Evolutionary conservation across 352 stramenopile species (phyloP).

Genomic region (Pythium pyrilobum): DNA sequence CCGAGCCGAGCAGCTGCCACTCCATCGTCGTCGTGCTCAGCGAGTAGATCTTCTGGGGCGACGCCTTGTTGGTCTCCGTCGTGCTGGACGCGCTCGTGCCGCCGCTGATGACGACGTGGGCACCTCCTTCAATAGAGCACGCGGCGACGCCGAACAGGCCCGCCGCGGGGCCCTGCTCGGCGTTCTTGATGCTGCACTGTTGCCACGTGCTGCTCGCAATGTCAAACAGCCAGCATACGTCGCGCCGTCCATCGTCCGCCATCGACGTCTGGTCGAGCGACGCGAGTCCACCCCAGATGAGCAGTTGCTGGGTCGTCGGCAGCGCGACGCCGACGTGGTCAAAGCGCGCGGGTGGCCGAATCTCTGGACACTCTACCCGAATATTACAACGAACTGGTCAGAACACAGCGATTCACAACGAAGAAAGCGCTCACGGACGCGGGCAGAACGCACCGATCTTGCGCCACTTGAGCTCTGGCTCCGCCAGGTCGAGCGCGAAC

Average conservation of each 20-base stretch:
- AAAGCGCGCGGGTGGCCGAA: constrained; percentile 25
- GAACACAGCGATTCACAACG: too few species aligned
- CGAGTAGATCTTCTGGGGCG: constrained; percentile 45
- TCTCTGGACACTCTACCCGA: constrained; percentile 10
- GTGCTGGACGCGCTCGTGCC: constrained; percentile 34
- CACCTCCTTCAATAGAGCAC: constrained; percentile 36
- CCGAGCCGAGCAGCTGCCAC: constrained; percentile 45
- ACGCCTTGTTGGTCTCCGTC: constrained; percentile 6
- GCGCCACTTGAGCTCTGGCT: constrained; percentile 34
- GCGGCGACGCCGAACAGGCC: constrained; percentile 43
- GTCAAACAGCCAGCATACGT: constrained; percentile 50
- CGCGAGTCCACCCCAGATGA: constrained; percentile 56
- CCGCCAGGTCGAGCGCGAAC: constrained; percentile 50
- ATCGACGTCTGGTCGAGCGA: constrained; percentile 23
- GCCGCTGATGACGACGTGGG: constrained; percentile 55
- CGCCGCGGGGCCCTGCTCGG: constrained; percentile 24
- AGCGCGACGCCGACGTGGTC: constrained; percentile 59
- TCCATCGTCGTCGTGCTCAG: constrained; percentile 38
- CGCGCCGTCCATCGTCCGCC: constrained; percentile 5
- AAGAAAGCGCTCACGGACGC: not conserved
- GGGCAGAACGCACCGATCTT: constrained; percentile 33
- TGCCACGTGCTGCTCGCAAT: constrained; percentile 35
- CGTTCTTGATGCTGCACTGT: constrained; percentile 30
- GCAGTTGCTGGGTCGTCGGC: constrained; percentile 34
- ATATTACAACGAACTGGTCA: not conserved